Percentiles rank a stretch among this genome's conserved stretches.
These are phyloP conservation scores for Asterochloris sp. DNA, from an alignment of 139 green algal species.

Conservation along the genomic window DNA sequence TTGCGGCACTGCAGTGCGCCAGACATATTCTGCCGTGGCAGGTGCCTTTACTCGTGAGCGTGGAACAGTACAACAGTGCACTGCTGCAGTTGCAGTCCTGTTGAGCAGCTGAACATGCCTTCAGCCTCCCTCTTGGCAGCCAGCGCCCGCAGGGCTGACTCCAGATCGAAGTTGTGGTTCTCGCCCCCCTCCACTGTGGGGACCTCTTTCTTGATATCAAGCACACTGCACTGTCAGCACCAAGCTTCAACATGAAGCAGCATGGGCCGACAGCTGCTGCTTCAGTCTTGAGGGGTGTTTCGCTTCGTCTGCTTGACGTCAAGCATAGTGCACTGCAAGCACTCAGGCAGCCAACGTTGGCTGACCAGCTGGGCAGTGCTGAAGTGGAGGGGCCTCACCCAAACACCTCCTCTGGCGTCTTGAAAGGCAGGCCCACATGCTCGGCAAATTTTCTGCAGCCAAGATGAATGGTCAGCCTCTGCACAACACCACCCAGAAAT, in stretches of 20 bases:
- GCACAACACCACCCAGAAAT: not conserved
- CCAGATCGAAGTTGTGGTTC: constrained; percentile 14
- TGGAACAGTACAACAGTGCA: not conserved
- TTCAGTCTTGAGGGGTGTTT: not conserved
- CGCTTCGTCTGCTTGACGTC: not conserved
- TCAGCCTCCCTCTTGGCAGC: not conserved
- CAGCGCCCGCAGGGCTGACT: not conserved
- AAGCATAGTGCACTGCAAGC: not conserved
- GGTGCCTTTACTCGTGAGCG: not conserved
- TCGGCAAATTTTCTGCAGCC: constrained; percentile 47
- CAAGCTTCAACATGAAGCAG: not conserved
- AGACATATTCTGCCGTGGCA: not conserved
- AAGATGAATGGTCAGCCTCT: not conserved
- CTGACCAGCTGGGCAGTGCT: not conserved
- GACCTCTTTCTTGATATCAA: constrained; percentile 10
- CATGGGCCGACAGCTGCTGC: not conserved
- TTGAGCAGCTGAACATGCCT: not conserved
- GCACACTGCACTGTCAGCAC: constrained; percentile 8
- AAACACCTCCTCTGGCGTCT: constrained; percentile 53
- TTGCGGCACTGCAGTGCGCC: not conserved
- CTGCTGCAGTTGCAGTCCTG: no score
- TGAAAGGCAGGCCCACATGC: constrained; percentile 48
- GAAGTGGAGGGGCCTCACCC: constrained; percentile 28
- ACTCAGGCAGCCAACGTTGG: not conserved
- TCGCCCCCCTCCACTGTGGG: constrained; percentile 3